Evolutionary conservation across 2,329 filamentous ascomycete genomes (phyloP).

Genomic region (Ascochyta rabiei): DNA sequence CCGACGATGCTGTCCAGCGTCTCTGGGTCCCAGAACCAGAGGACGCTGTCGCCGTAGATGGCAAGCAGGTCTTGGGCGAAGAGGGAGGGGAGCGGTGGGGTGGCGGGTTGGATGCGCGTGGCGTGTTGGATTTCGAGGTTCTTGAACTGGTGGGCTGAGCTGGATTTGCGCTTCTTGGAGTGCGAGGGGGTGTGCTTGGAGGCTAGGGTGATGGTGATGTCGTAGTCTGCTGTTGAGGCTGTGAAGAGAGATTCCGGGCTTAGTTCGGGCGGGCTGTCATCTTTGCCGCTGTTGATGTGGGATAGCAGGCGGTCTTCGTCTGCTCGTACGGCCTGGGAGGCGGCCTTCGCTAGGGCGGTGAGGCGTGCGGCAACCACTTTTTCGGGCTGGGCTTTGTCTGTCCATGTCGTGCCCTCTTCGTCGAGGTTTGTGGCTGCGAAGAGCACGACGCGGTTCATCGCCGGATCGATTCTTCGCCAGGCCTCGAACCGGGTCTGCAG

Average conservation of each 20-base stretch:
- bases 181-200: slow-evolving; percentile 52
- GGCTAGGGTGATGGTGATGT: slow-evolving; percentile 79
- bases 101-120: slow-evolving; percentile 42
- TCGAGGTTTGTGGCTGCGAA: slow-evolving; percentile 84
- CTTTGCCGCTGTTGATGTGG: slow-evolving; percentile 16
- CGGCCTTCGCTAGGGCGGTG: slow-evolving; percentile 79
- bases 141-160: slow-evolving; percentile 67
- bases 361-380: slow-evolving; percentile 86
- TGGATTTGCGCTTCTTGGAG: slow-evolving; percentile 39
- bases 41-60: slow-evolving; percentile 70
- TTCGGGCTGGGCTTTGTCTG: slow-evolving; percentile 69
- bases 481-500: slow-evolving; percentile 77
- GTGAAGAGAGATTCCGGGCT: slow-evolving; percentile 69
- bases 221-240: slow-evolving; percentile 77
- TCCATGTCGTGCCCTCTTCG: slow-evolving; percentile 79
- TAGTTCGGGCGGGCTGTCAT: slow-evolving; percentile 1
- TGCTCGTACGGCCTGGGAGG: slow-evolving; percentile 57
- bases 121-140: slow-evolving; percentile 69
- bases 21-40: slow-evolving; percentile 77
- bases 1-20: slow-evolving; percentile 66
- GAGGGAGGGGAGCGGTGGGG: slow-evolving; percentile 65
- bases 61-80: slow-evolving; percentile 71
- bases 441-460: slow-evolving; percentile 81
- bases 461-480: slow-evolving; percentile 87
- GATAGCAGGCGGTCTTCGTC: slow-evolving; percentile 57